Evolutionary conservation across 73 alveolate species (phyloP), one percentile per base, ranked within the genome.

Genomic region (Paramecium tetraurelia): DNA sequence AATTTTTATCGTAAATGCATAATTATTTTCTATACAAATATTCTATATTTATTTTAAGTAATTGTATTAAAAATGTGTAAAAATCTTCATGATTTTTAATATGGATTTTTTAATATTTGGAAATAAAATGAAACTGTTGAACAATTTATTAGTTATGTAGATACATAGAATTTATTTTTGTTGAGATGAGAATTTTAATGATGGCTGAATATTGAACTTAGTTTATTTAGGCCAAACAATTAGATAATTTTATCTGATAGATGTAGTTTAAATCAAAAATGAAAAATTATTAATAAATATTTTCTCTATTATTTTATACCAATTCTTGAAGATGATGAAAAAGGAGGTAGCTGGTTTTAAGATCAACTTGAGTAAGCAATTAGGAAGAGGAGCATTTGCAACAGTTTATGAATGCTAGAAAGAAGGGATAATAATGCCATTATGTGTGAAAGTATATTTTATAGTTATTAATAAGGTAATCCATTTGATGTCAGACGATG

Each of bases 301-400:
- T 63, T 31, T 14, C 50, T 33, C 46, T 10, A 63, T 63, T 63
- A 12, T 3, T 22, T 63, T 1, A 27, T 5, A 11, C 24, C 6
- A 31, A 63, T 31, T 63, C 12, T 31, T 8, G 4, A 0, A 14
- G 16, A 63, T 21, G 44, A 27, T 63, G 41, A 33, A 8, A 27
- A 8, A 27, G 9, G 21, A 31, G 0, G 24, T 63, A 63, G 84
- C 24, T 16, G 84, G 84, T 16, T 63, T 3, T 7, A 27, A 3
- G 31, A 63, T 63, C 2, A 2, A 63, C 1, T 11, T 16, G 11
- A 33, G 4, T 4, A 27, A 63, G 1, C 2, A 12, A 0, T 16
- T 63, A 63, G 84, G 84, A 63, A 63, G 48, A 11, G 84, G 84
- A 14, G 44, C 84, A 12, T 63, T 31, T 63, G 84, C 84, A 31